Evolutionary conservation across 345 rosid species (phyloP).

Genomic region (Eucalyptus cloeziana): DNA sequence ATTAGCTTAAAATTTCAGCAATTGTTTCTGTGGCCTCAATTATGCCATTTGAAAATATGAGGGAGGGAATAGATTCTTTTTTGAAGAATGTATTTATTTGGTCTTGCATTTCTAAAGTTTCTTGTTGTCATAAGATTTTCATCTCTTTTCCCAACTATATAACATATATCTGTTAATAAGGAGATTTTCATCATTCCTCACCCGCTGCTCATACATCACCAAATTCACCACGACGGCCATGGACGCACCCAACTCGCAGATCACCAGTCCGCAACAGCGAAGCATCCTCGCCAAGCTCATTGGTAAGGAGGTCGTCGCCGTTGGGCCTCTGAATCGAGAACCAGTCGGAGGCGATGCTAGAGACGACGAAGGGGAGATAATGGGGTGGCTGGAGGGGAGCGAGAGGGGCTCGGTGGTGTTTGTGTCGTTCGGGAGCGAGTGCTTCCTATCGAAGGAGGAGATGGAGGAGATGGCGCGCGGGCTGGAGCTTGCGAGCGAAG

Average conservation of each 20-base stretch:
- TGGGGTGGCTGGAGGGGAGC: conserved; percentile 10
- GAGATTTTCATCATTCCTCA: not conserved
- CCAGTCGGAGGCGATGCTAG: not conserved
- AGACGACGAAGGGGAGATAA: not conserved
- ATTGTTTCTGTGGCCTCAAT: not conserved
- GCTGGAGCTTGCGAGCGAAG: conserved; percentile 7
- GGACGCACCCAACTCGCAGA: not conserved
- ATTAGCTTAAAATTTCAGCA: not conserved
- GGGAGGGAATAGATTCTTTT: not conserved
- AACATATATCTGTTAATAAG: not conserved
- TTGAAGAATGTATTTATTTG: not conserved
- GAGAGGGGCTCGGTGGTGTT: conserved; percentile 1
- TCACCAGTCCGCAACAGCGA: not conserved
- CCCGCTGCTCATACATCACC: not conserved
- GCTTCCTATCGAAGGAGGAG: conserved; percentile 12
- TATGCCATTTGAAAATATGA: not conserved
- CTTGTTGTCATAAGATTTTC: not conserved
- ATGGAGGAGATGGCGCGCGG: conserved; percentile 11
- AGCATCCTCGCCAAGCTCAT: not conserved
- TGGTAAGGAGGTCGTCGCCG: not conserved
- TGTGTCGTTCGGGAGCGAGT: conserved; percentile 16
- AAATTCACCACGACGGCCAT: not conserved
- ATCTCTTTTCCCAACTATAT: not conserved
- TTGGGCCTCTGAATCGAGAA: conserved; percentile 9
- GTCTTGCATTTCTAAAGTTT: not conserved